phyloP scores from a whole-genome alignment of 129 eudicot genomes.

The Calendula officinalis region DNA sequence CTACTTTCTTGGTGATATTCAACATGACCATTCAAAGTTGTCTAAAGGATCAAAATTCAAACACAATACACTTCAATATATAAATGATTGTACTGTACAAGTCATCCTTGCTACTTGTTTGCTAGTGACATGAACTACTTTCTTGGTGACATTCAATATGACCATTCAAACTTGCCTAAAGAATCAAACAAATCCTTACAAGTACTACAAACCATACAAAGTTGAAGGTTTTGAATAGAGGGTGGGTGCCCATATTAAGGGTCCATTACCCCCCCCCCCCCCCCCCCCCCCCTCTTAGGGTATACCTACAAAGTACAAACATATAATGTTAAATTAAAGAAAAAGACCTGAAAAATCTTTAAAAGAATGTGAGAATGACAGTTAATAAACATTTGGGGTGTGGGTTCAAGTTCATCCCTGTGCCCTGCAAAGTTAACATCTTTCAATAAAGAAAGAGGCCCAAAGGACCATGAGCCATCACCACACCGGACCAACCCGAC shows the following conservation, averaged over 20 bases:
- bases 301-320: slow-evolving; percentile 17
- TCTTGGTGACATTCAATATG: slow-evolving; percentile 31
- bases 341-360: slow-evolving; percentile 16
- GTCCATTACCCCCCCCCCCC: background rate
- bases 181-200: slow-evolving; percentile 30
- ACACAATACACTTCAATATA: background rate
- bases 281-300: background rate
- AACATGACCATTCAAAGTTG: slow-evolving; percentile 11
- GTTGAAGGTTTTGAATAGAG: slow-evolving; percentile 21
- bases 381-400: slow-evolving; percentile 25
- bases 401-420: slow-evolving; percentile 33
- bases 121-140: slow-evolving; percentile 32
- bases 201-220: slow-evolving; percentile 30
- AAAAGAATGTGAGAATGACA: slow-evolving; percentile 36
- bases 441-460: slow-evolving; percentile 26
- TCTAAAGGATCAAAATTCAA: background rate
- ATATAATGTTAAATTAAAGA: slow-evolving; percentile 23
- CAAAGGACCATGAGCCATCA: slow-evolving; percentile 21
- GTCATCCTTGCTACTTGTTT: slow-evolving; percentile 26
- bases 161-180: slow-evolving; percentile 29
- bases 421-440: slow-evolving; percentile 33
- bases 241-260: slow-evolving; percentile 29
- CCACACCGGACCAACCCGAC: slow-evolving; percentile 29
- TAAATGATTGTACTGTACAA: slow-evolving; percentile 21
- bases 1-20: slow-evolving; percentile 15